A percentile compares a stretch with the other conserved stretches of the same genome.
These are phyloP conservation scores for Chaetomium olivaceum DNA, from an alignment of 2,329 filamentous ascomycete genomes.

Conservation along the genomic window DNA sequence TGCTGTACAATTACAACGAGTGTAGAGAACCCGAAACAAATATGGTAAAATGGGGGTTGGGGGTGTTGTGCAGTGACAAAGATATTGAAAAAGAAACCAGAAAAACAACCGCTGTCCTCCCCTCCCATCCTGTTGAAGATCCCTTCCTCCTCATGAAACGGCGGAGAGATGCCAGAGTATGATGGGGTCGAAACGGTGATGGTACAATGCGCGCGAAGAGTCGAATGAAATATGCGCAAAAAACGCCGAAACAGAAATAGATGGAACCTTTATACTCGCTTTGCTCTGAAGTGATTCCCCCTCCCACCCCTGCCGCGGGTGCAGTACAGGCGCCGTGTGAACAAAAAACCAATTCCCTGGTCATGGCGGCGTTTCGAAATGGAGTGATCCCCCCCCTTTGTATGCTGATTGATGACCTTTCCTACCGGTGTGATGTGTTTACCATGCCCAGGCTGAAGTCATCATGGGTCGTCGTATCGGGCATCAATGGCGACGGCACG, in stretches of 20 bases:
- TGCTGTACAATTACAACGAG: conserved; percentile 22
- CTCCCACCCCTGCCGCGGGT: conserved; percentile 9
- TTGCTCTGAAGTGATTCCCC: background rate
- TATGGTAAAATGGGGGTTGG: background rate
- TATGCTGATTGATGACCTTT: conserved; percentile 27
- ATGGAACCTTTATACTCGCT: conserved; percentile 19
- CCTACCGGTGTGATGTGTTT: conserved; percentile 19
- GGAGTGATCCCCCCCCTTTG: conserved; percentile 20
- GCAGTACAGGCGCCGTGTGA: conserved; percentile 16
- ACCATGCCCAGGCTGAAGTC: conserved; percentile 32
- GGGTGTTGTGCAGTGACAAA: background rate
- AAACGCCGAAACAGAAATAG: conserved; percentile 32
- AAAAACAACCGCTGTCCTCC: background rate
- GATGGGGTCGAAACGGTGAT: conserved; percentile 28
- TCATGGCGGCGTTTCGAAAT: conserved; percentile 24
- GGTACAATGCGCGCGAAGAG: conserved; percentile 34
- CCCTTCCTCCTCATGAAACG: conserved; percentile 5
- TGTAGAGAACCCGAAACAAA: conserved; percentile 12
- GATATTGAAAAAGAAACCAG: conserved; percentile 4
- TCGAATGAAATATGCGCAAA: conserved; percentile 36
- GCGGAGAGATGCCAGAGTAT: conserved; percentile 1
- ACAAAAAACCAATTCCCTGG: conserved; percentile 16
- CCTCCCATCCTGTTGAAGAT: conserved; percentile 6
- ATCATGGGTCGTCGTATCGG: conserved; percentile 47
- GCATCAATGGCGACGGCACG: conserved; percentile 39